Percentiles rank a stretch among this genome's conserved stretches.
phyloP scores from a whole-genome alignment of 2,329 filamentous ascomycete species.

The Trichoderma aggressivum region DNA sequence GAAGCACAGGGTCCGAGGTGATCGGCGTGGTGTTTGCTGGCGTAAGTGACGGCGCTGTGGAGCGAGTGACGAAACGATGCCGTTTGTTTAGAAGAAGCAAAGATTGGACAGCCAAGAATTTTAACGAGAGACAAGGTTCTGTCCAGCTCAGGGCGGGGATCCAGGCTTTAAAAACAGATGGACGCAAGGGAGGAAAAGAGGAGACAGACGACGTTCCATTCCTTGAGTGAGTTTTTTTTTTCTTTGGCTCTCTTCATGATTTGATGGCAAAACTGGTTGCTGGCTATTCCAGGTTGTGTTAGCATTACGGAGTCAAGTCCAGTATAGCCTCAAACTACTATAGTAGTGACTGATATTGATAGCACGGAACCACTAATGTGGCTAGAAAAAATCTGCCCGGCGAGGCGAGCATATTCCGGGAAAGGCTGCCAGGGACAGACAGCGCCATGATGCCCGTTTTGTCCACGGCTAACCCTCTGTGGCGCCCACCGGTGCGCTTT shows the following conservation, averaged over 20 bases:
- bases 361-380: neutral
- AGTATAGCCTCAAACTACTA: neutral
- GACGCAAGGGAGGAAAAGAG: neutral
- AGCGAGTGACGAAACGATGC: conserved; percentile 21
- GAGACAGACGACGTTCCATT: neutral
- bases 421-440: neutral
- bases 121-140: neutral
- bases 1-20: neutral
- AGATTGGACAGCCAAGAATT: neutral
- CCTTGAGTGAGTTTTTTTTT: neutral
- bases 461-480: neutral
- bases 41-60: conserved; percentile 7
- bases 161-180: neutral
- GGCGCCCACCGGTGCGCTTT: neutral
- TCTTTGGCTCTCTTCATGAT: neutral
- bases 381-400: neutral
- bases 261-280: neutral
- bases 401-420: neutral
- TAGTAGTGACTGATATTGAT: neutral
- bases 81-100: neutral
- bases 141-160: neutral
- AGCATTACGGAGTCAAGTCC: neutral
- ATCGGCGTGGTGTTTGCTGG: conserved; percentile 19
- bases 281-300: neutral
- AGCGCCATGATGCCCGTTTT: conserved; percentile 6